Evolutionary conservation across 129 eudicot species (phyloP).

Genomic region (Smallanthus sonchifolius): DNA sequence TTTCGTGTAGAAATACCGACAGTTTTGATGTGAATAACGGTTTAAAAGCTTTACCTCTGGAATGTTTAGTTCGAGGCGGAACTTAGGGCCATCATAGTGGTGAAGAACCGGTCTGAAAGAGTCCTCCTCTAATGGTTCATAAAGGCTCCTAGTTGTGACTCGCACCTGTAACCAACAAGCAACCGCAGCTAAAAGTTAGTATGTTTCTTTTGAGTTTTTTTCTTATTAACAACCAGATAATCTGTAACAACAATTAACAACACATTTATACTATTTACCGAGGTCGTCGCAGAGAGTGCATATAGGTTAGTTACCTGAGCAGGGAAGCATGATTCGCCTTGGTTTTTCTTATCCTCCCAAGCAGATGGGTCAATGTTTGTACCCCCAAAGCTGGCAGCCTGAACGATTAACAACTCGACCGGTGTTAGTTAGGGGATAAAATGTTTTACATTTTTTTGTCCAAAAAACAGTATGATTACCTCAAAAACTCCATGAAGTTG

Average conservation of each 20-base stretch:
- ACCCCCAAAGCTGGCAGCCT: constrained; percentile 35
- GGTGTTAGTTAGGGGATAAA: too few species aligned
- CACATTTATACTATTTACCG: too few species aligned
- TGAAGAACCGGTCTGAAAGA: constrained; percentile 93
- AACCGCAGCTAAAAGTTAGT: background rate
- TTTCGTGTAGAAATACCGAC: background rate
- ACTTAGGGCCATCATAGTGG: constrained; percentile 96
- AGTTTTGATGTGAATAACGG: background rate
- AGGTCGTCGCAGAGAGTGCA: background rate
- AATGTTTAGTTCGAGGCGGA: constrained; percentile 83
- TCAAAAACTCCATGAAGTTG: constrained; percentile 92
- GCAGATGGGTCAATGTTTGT: too few species aligned
- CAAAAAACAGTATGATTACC: constrained; percentile 34
- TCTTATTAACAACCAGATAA: background rate
- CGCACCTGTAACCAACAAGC: constrained; percentile 48
- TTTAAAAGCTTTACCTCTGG: constrained; percentile 61
- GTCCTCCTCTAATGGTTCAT: constrained; percentile 89
- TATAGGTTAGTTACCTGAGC: constrained; percentile 58
- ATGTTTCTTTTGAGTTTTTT: background rate
- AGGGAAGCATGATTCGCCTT: constrained; percentile 87
- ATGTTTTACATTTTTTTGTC: too few species aligned
- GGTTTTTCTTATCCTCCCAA: constrained; percentile 36
- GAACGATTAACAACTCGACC: background rate
- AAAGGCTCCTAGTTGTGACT: constrained; percentile 66
- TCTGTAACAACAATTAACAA: background rate